Evolutionary conservation across 179 eudicot species (phyloP).

Genomic region (Vitellaria paradoxa): DNA sequence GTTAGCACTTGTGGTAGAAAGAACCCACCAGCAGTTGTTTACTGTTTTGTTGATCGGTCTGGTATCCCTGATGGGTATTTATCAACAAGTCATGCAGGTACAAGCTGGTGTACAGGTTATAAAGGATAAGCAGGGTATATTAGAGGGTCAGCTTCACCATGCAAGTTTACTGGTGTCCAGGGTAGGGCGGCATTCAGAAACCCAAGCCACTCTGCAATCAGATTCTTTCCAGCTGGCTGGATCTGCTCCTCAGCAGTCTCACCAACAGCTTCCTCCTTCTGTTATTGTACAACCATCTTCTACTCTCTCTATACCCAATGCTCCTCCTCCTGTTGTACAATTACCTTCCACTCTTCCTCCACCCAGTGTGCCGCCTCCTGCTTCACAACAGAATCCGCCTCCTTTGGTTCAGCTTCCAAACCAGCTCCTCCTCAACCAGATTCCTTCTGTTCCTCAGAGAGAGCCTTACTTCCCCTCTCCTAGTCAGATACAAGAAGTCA

Average conservation of each 20-base stretch:
- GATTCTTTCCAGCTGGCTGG: constrained; percentile 38
- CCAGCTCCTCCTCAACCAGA: constrained; percentile 49
- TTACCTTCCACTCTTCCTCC: constrained; percentile 34
- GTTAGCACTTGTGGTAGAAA: not conserved
- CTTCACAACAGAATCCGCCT: constrained; percentile 42
- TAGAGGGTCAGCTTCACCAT: constrained; percentile 68
- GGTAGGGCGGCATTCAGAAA: constrained; percentile 42
- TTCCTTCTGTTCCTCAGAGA: constrained; percentile 46
- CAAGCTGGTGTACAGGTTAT: constrained; percentile 65
- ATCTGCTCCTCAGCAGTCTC: constrained; percentile 49
- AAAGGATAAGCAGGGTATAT: constrained; percentile 81
- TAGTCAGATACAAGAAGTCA: constrained; percentile 49
- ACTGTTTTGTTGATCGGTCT: not conserved
- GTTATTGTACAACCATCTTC: constrained; percentile 37
- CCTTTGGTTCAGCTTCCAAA: constrained; percentile 37
- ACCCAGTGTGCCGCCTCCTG: constrained; percentile 39
- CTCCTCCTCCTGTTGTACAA: constrained; percentile 33
- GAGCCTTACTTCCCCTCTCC: constrained; percentile 59
- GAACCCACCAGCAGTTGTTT: too few relatives aligned
- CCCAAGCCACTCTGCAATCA: constrained; percentile 23
- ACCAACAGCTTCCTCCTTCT: constrained; percentile 38
- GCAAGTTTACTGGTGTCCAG: constrained; percentile 58
- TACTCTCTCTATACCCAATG: constrained; percentile 34
- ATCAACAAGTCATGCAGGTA: constrained; percentile 44
- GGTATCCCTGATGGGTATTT: not conserved